Evolutionary conservation across 176 grass and related monocot genomes (phyloP).

Genomic region (Tillandsia fasciculata): DNA sequence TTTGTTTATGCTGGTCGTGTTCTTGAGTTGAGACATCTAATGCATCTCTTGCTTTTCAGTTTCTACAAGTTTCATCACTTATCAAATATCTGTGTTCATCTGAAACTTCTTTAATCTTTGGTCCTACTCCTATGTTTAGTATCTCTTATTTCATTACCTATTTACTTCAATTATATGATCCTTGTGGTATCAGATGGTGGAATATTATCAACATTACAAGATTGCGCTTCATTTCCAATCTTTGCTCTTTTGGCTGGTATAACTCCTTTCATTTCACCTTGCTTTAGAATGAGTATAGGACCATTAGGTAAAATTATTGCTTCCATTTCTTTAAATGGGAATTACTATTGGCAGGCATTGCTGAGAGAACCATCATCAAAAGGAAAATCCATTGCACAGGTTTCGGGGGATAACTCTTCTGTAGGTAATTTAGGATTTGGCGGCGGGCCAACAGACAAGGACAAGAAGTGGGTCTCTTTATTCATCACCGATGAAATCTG

Average conservation of each 20-base stretch:
- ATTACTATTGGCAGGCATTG: slow-evolving; percentile 36
- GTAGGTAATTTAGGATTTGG: slow-evolving; percentile 35
- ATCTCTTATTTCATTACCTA: background rate
- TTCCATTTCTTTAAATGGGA: background rate
- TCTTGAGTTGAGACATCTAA: background rate
- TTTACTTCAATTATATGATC: slow-evolving; percentile 9
- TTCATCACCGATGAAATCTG: slow-evolving; percentile 84
- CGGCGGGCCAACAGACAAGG: slow-evolving; percentile 49
- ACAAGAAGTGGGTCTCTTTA: slow-evolving; percentile 55
- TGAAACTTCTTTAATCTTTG: no score
- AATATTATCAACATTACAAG: slow-evolving; percentile 88
- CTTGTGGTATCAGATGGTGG: slow-evolving; percentile 70
- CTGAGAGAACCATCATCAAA: slow-evolving; percentile 77
- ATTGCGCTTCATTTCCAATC: slow-evolving; percentile 85
- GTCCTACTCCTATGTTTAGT: background rate
- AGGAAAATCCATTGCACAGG: slow-evolving; percentile 54
- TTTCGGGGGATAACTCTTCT: slow-evolving; percentile 46
- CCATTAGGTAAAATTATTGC: background rate
- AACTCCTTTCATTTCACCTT: background rate
- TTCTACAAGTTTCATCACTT: background rate
- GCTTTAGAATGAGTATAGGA: background rate
- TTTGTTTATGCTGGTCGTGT: background rate
- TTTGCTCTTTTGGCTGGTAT: slow-evolving; percentile 98
- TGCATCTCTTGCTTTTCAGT: background rate
- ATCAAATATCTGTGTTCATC: background rate